Evolutionary conservation across 306 rosid species (phyloP).

Genomic region (Sphenostylis stenocarpa): DNA sequence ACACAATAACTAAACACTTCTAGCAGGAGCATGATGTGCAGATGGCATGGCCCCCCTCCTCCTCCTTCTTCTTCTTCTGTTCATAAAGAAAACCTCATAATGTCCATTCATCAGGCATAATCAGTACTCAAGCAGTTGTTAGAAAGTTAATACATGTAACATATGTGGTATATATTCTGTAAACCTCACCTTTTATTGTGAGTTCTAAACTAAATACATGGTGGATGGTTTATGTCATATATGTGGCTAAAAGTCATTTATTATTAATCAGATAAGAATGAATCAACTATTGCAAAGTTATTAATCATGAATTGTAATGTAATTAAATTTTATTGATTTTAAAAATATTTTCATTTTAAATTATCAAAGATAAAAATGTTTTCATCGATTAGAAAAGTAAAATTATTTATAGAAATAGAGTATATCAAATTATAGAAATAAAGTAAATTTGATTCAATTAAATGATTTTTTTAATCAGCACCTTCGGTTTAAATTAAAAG

Average conservation of each 20-base stretch:
- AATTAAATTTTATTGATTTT: not conserved
- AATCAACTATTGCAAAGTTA: no score
- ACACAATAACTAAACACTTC: not conserved
- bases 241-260: not conserved
- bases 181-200: not conserved
- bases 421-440: no score
- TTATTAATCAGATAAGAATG: conserved; percentile 16
- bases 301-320: not conserved
- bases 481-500: not conserved
- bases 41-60: not conserved
- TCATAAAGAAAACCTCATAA: not conserved
- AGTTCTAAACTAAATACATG: not conserved
- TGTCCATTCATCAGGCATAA: conserved; percentile 1
- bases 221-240: not conserved
- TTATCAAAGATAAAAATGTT: not conserved
- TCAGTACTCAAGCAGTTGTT: not conserved
- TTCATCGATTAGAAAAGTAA: not conserved
- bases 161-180: not conserved
- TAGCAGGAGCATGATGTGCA: not conserved
- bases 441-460: not conserved
- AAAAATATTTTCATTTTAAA: not conserved
- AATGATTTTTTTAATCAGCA: not conserved
- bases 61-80: not conserved
- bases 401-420: not conserved
- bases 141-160: conserved; percentile 14